These are phyloP conservation scores for Cryptococcus wingfieldii DNA, from an alignment of 1,284 basidiomycete species.

Conservation along the genomic window DNA sequence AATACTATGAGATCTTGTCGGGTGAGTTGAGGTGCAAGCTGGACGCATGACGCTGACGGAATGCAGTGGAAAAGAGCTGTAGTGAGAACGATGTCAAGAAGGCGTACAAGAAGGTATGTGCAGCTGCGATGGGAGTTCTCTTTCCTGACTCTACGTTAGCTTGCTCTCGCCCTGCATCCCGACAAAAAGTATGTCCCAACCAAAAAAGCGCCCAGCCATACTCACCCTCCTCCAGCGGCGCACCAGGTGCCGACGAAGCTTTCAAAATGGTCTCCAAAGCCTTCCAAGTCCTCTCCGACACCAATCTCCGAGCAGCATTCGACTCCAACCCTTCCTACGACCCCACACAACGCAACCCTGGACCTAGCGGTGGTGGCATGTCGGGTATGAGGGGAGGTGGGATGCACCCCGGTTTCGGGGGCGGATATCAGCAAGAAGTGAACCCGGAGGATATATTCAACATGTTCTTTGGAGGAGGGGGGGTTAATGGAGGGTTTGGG, in stretches of 20 bases:
- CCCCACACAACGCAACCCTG: slow-evolving; percentile 78
- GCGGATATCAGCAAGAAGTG: slow-evolving; percentile 68
- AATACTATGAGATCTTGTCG: slow-evolving; percentile 90
- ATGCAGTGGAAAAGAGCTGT: slow-evolving; percentile 69
- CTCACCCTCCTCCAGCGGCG: slow-evolving; percentile 54
- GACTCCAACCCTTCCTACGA: slow-evolving; percentile 79
- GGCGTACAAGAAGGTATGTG: slow-evolving; percentile 87
- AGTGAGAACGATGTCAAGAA: slow-evolving; percentile 90
- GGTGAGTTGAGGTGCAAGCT: slow-evolving; percentile 30
- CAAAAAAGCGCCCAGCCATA: neutral
- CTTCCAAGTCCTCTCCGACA: slow-evolving; percentile 89
- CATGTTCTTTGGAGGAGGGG: slow-evolving; percentile 84
- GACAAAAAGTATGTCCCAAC: slow-evolving; percentile 69
- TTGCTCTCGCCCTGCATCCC: slow-evolving; percentile 89
- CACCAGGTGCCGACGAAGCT: slow-evolving; percentile 96
- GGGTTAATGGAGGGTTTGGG: slow-evolving; percentile 49
- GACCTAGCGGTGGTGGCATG: slow-evolving; percentile 55
- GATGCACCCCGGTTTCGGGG: slow-evolving; percentile 51
- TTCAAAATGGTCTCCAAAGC: slow-evolving; percentile 99
- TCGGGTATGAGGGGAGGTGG: slow-evolving; percentile 40
- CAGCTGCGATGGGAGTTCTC: slow-evolving; percentile 5
- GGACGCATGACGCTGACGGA: neutral
- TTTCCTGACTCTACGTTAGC: slow-evolving; percentile 51
- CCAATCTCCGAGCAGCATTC: slow-evolving; percentile 84
- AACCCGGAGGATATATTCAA: slow-evolving; percentile 97